These are phyloP conservation scores for Ascochyta clinopodiicola DNA, from an alignment of 2,329 filamentous ascomycete species.

Conservation along the genomic window DNA sequence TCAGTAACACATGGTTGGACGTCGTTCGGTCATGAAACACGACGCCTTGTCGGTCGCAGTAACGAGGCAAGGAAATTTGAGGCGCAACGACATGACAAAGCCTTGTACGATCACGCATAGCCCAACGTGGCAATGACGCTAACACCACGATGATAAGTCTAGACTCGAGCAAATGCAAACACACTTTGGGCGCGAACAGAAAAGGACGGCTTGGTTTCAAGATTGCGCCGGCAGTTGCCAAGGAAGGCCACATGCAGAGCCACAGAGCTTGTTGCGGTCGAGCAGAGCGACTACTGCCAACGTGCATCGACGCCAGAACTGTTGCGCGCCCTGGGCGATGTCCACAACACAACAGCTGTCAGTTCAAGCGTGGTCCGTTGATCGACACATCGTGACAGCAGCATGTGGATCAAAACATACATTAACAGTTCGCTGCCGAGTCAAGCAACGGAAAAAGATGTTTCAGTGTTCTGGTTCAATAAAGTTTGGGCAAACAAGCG, in stretches of 20 bases:
- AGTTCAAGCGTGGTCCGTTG: neutral
- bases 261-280: neutral
- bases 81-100: neutral
- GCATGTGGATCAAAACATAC: neutral
- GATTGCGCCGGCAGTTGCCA: neutral
- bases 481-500: neutral
- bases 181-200: constrained; percentile 7
- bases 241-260: constrained; percentile 2
- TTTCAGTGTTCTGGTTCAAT: neutral
- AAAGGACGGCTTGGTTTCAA: constrained; percentile 9
- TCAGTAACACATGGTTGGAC: constrained; percentile 18
- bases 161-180: neutral
- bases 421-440: neutral
- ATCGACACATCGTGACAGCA: neutral
- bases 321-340: neutral
- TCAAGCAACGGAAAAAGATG: neutral
- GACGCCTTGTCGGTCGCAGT: constrained; percentile 1
- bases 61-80: constrained; percentile 4
- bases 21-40: constrained; percentile 11
- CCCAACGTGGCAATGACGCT: neutral
- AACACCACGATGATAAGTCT: neutral
- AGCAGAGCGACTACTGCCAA: neutral
- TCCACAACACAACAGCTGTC: constrained; percentile 1
- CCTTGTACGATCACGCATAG: neutral
- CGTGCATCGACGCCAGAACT: neutral